Conservation (phyloP, 169 alveolate species). For the Eimeria nieschulzi region DNA sequence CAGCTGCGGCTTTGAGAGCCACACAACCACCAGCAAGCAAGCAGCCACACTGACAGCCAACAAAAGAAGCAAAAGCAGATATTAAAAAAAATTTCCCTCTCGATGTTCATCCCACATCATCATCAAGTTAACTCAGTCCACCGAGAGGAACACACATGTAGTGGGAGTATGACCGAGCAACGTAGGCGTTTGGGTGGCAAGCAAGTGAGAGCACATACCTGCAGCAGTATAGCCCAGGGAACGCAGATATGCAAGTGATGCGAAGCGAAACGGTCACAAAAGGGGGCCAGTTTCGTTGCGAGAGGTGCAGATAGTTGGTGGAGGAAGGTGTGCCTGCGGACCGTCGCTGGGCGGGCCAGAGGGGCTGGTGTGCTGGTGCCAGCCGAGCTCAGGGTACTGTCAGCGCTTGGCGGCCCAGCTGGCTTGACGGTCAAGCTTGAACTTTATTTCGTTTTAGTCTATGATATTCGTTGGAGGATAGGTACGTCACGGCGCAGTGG, state of each 20-base stretch:
- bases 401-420: slow-evolving; percentile 65
- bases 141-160: slow-evolving; percentile 34
- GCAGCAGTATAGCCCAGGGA: slow-evolving; percentile 70
- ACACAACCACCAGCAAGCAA: slow-evolving; percentile 1
- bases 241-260: slow-evolving; percentile 67
- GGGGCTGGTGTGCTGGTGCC: slow-evolving; percentile 75
- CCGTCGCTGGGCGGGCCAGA: slow-evolving; percentile 74
- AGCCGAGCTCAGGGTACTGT: slow-evolving; percentile 68
- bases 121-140: background rate
- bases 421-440: slow-evolving; percentile 23
- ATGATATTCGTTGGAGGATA: no score
- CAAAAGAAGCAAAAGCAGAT: slow-evolving; percentile 11
- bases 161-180: slow-evolving; percentile 56
- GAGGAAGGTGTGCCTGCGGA: slow-evolving; percentile 72
- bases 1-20: background rate
- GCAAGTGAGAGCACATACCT: slow-evolving; percentile 51
- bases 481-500: no score
- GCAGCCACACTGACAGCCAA: slow-evolving; percentile 42
- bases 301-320: slow-evolving; percentile 61
- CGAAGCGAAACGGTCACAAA: slow-evolving; percentile 53
- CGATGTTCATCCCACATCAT: background rate
- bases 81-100: background rate
- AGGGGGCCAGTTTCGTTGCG: slow-evolving; percentile 54
- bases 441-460: no score
- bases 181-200: slow-evolving; percentile 19